Evolutionary conservation across 768 basidiomycete genomes (phyloP).

Genomic region (Leccinum disarticulatum): DNA sequence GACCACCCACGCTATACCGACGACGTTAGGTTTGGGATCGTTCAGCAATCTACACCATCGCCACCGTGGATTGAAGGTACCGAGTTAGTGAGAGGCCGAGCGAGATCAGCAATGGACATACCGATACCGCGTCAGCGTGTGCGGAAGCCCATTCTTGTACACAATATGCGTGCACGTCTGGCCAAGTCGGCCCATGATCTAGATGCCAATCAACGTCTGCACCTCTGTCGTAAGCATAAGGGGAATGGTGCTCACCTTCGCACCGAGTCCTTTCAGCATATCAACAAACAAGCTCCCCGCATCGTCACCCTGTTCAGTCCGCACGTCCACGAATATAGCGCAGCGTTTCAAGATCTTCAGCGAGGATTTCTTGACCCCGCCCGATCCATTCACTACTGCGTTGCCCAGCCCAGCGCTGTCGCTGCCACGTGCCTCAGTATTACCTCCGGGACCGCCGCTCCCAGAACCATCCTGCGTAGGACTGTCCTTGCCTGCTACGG

Average conservation of each 20-base stretch:
- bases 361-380: constrained; percentile 30
- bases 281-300: constrained; percentile 80
- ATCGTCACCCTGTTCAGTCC: constrained; percentile 72
- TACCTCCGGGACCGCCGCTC: constrained; percentile 27
- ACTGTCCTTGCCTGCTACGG: constrained; percentile 19
- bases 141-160: constrained; percentile 77
- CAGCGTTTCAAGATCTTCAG: constrained; percentile 69
- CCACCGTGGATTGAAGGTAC: neutral
- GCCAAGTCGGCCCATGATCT: constrained; percentile 67
- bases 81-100: neutral
- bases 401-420: constrained; percentile 17
- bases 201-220: neutral
- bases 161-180: constrained; percentile 82
- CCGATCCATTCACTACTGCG: constrained; percentile 20
- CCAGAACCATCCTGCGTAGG: constrained; percentile 35
- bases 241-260: constrained; percentile 53
- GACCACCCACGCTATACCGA: constrained; percentile 89
- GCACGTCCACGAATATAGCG: constrained; percentile 81
- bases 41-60: constrained; percentile 47
- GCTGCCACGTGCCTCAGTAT: constrained; percentile 19
- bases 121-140: constrained; percentile 74
- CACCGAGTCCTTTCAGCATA: constrained; percentile 78
- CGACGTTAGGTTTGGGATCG: constrained; percentile 69
- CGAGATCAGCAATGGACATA: constrained; percentile 29
- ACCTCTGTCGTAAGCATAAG: neutral